phyloP scores from a whole-genome alignment of 2,329 filamentous ascomycete species.

The Arthrobotrys entomopaga region DNA sequence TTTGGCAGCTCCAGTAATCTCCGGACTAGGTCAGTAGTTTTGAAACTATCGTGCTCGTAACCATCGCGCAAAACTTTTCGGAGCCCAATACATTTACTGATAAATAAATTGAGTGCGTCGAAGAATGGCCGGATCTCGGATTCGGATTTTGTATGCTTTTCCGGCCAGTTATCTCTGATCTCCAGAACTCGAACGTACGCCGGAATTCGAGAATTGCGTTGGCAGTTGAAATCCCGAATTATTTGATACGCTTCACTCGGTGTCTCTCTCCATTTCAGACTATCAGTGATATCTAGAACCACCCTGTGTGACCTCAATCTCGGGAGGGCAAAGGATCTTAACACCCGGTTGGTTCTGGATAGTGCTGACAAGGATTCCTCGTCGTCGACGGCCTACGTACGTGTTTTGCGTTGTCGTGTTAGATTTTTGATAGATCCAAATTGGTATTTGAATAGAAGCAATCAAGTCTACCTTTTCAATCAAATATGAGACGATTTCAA shows the following conservation, averaged over 20 bases:
- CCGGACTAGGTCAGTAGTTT: conserved; percentile 22
- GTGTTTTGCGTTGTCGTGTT: background rate
- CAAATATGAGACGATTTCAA: conserved; percentile 34
- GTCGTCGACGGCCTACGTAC: conserved; percentile 34
- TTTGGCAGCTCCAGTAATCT: conserved; percentile 26
- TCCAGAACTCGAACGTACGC: conserved; percentile 26
- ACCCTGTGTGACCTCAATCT: conserved; percentile 39
- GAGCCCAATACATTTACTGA: conserved; percentile 28
- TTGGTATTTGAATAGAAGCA: background rate
- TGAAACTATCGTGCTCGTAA: conserved; percentile 27
- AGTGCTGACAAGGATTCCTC: conserved; percentile 27
- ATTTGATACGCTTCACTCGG: conserved; percentile 6
- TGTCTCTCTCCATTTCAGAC: background rate
- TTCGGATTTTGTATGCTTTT: background rate
- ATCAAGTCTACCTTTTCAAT: conserved; percentile 18
- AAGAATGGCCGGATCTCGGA: background rate
- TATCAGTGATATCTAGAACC: conserved; percentile 26
- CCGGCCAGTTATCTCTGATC: conserved; percentile 26
- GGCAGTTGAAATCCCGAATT: conserved; percentile 32
- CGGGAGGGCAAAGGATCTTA: conserved; percentile 20
- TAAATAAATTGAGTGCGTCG: conserved; percentile 18
- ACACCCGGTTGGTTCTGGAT: conserved; percentile 28
- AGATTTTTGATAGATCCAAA: background rate
- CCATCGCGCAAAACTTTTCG: conserved; percentile 44
- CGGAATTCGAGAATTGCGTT: conserved; percentile 14